Percentiles rank a stretch among this genome's conserved stretches.
Evolutionary conservation across 2,329 filamentous ascomycete genomes (phyloP).

Genomic region (Ascochyta koolunga): DNA sequence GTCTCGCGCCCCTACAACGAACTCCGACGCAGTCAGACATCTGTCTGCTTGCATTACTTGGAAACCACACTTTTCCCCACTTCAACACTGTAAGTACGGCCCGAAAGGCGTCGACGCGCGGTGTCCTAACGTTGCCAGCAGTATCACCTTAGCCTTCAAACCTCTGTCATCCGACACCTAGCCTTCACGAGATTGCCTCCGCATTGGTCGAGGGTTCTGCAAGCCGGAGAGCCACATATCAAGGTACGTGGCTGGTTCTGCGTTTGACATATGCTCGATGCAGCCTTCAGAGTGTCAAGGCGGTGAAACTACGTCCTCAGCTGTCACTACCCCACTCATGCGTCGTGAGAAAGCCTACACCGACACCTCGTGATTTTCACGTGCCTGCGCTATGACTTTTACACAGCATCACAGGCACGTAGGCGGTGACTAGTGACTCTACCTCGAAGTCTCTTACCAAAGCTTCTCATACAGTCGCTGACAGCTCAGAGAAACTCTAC

Average conservation of each 20-base stretch:
- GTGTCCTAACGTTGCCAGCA: neutral
- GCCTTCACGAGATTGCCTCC: neutral
- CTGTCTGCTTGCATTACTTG: neutral
- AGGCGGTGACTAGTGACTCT: neutral
- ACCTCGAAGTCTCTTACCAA: neutral
- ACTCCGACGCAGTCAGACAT: neutral
- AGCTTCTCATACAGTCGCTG: neutral
- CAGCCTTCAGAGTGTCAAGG: neutral
- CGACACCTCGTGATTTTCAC: neutral
- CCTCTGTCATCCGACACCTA: neutral
- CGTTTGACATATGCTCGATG: conserved; percentile 2
- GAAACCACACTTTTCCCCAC: neutral
- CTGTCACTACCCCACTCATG: neutral
- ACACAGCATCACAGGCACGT: neutral
- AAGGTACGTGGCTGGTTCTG: neutral
- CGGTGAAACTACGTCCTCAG: conserved; percentile 4
- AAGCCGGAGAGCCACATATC: neutral
- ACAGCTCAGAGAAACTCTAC: neutral
- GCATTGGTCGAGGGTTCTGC: neutral
- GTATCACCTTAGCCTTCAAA: neutral
- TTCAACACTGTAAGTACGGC: neutral
- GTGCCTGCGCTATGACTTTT: neutral
- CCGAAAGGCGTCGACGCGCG: too few relatives aligned
- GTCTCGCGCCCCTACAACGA: neutral
- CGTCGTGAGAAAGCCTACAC: conserved; percentile 2